phyloP scores from a whole-genome alignment of 352 stramenopile genomes.

The Pythium pyrilobum region DNA sequence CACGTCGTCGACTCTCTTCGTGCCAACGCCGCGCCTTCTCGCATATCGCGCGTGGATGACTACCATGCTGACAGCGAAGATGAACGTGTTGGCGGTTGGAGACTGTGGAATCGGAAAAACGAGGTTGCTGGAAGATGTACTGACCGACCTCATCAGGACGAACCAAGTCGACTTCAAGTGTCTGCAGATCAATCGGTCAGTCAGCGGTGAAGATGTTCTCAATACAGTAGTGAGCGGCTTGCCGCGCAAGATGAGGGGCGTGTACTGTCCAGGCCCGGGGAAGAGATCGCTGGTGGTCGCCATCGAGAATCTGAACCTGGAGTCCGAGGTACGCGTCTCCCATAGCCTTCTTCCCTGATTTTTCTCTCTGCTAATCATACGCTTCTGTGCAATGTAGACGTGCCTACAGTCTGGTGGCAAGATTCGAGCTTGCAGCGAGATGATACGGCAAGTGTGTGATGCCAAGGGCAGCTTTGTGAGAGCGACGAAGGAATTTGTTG shows the following conservation, averaged over 20 bases:
- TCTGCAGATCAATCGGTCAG: slow-evolving; percentile 29
- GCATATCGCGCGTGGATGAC: slow-evolving; percentile 29
- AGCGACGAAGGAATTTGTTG: slow-evolving; percentile 46
- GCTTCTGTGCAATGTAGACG: neutral
- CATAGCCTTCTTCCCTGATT: neutral
- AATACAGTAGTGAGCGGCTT: slow-evolving; percentile 32
- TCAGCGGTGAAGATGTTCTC: slow-evolving; percentile 29
- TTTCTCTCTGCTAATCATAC: neutral
- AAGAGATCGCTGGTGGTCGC: slow-evolving; percentile 37
- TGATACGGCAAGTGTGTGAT: slow-evolving; percentile 63
- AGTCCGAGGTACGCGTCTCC: slow-evolving; percentile 29
- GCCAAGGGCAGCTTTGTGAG: slow-evolving; percentile 45
- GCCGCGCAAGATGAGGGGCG: slow-evolving; percentile 45
- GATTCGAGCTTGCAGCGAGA: slow-evolving; percentile 29
- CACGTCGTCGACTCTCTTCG: slow-evolving; percentile 30
- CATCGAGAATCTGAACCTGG: slow-evolving; percentile 59
- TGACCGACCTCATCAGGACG: slow-evolving; percentile 27
- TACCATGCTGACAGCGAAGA: slow-evolving; percentile 31
- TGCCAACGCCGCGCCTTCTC: slow-evolving; percentile 35
- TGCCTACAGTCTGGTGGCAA: neutral
- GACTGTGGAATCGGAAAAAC: slow-evolving; percentile 51
- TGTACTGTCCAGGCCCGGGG: slow-evolving; percentile 46
- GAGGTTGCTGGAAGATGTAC: slow-evolving; percentile 29
- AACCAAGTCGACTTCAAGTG: slow-evolving; percentile 28
- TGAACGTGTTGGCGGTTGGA: slow-evolving; percentile 44